A percentile compares a stretch with the other conserved stretches of the same genome.
Conservation (phyloP, 768 basidiomycete species). For the Pulveroboletus ravenelii region DNA sequence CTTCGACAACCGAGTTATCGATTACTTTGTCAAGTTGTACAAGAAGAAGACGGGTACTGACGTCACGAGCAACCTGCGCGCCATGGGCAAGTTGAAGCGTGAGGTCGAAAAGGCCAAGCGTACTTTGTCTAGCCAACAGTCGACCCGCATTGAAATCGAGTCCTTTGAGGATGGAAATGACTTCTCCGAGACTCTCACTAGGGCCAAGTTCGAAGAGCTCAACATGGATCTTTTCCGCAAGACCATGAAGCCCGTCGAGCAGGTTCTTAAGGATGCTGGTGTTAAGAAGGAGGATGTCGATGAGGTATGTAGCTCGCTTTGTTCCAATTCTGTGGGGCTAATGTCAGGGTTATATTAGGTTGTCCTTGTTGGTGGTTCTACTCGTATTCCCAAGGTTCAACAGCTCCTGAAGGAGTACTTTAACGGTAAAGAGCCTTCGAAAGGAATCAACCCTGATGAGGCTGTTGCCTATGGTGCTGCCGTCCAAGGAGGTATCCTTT, state of each 20-base stretch:
- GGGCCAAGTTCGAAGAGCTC: conserved; percentile 98
- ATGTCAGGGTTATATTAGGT: conserved; percentile 42
- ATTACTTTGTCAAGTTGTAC: conserved; percentile 84
- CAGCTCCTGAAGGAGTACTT: conserved; percentile 98
- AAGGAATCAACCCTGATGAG: conserved; percentile 99
- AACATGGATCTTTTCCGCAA: conserved; percentile 99
- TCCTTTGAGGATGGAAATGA: conserved; percentile 95
- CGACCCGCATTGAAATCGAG: conserved; percentile 91
- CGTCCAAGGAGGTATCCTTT: conserved; percentile 96
- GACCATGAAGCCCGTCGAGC: conserved; percentile 99
- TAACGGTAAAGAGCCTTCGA: conserved; percentile 93
- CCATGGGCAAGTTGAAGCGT: conserved; percentile 87
- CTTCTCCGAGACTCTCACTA: conserved; percentile 93
- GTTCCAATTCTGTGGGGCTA: not conserved
- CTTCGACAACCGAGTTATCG: conserved; percentile 91
- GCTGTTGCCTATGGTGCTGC: conserved; percentile 99
- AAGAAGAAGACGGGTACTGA: conserved; percentile 91
- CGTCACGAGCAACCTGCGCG: conserved; percentile 71
- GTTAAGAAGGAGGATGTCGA: conserved; percentile 97
- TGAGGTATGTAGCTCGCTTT: conserved; percentile 49
- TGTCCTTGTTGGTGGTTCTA: conserved; percentile 94
- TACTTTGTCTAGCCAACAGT: conserved; percentile 88
- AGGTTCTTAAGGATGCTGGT: conserved; percentile 95
- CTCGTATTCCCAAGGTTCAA: conserved; percentile 99
- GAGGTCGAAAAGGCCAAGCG: conserved; percentile 94